Evolutionary conservation across 2,329 filamentous ascomycete species (phyloP).

Genomic region (Aspergillus pseudonomiae): DNA sequence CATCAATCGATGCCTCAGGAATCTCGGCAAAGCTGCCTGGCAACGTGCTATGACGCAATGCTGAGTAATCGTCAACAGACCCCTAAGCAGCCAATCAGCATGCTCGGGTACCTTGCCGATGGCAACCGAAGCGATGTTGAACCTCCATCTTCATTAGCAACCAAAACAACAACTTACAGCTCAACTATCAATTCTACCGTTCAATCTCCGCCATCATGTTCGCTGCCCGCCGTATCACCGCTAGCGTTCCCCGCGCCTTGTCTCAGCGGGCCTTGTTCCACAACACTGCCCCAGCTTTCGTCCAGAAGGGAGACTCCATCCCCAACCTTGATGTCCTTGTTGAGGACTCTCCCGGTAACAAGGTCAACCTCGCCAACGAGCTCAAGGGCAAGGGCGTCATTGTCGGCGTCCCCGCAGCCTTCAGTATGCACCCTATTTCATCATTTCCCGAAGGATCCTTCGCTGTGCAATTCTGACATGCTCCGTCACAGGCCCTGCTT

Average conservation of each 20-base stretch:
- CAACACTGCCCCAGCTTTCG: constrained; percentile 48
- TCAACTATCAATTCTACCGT: neutral
- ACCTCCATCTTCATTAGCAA: neutral
- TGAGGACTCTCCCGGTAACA: constrained; percentile 87
- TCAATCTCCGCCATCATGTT: constrained; percentile 35
- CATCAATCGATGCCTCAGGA: neutral
- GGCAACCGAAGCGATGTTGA: neutral
- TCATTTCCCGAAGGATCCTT: neutral
- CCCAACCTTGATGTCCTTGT: constrained; percentile 77
- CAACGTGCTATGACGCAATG: neutral
- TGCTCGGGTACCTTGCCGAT: neutral
- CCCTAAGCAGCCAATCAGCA: neutral
- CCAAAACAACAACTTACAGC: neutral
- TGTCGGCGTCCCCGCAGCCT: constrained; percentile 81
- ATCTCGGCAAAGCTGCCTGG: neutral
- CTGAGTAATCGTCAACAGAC: neutral
- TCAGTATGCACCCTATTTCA: constrained; percentile 53
- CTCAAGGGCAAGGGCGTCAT: constrained; percentile 77
- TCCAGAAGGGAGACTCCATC: constrained; percentile 78
- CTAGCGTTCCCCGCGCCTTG: constrained; percentile 33
- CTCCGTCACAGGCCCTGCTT: constrained; percentile 56
- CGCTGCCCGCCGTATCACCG: constrained; percentile 39
- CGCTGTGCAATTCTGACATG: neutral
- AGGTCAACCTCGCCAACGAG: constrained; percentile 82
- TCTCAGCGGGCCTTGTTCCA: constrained; percentile 42